Evolutionary conservation across 2,329 filamentous ascomycete species (phyloP), one percentile per base, ranked within the genome.

Genomic region (Clarireedia sp.): DNA sequence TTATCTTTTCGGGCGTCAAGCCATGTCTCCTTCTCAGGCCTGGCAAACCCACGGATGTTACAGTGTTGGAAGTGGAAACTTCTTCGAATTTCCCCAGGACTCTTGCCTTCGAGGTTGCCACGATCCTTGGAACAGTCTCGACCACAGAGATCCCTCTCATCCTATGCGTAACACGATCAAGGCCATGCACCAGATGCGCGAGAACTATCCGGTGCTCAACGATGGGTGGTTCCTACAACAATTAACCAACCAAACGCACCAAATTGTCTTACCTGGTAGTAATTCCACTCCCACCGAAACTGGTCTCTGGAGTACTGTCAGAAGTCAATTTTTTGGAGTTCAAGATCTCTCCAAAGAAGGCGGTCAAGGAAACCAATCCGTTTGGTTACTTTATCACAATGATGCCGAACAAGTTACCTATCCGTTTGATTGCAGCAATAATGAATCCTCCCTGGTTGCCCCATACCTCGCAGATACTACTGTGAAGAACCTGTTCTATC

Each of bases 41-140:
- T 86, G 83, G 82, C 79, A 82, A 61, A 74, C 76, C 37, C 83
- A 86, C 61, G 83, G 83, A 5, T 86, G 83, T 65, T 85, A 85
- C 68, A 70, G 71, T 14, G 72, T 84, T 3, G 73, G 74, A 17
- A 77, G 77, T 36, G 74, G 74, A 2, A 79, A 83, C 58, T 82
- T 83, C 62, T 78, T 75, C 61, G 64, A 81, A 5, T 80, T 80
- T 71, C 82, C 81, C 0, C 69, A 82, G 38, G 76, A 79, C 48
- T 73, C 75, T 58, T 77, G 78, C 2, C 68, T 74, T 1, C 60
- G 71, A 40, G 83, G 80, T 5, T 86, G 83, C 62, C 62, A 78
- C 47, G 81, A 85, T 59, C 76, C 80, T 29, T 67, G 69, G 8
- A 78, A 81, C 51, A 77, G 77, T 37, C 75, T 79, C 40, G 82